These are phyloP conservation scores for Prunus dulcis DNA, from an alignment of 306 rosid genomes.

Conservation along the genomic window DNA sequence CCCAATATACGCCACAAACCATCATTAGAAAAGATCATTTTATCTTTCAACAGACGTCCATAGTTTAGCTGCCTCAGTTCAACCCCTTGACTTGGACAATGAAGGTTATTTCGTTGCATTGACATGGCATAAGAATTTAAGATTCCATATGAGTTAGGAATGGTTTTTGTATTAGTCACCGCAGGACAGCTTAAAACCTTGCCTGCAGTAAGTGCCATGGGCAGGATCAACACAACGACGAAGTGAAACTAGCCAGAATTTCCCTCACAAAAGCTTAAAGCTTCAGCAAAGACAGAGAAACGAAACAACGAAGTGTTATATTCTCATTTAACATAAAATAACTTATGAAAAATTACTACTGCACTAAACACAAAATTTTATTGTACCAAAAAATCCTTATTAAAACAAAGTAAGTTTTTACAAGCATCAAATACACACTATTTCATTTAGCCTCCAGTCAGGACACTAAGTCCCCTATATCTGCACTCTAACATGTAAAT, in stretches of 20 bases:
- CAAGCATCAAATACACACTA: not conserved
- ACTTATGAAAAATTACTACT: not conserved
- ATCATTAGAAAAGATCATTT: slow-evolving; percentile 35
- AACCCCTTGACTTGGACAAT: slow-evolving; percentile 34
- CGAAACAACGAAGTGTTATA: slow-evolving; percentile 19
- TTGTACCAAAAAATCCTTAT: slow-evolving; percentile 1
- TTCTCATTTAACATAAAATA: not conserved
- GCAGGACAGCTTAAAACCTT: slow-evolving; percentile 59
- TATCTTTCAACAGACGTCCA: slow-evolving; percentile 29
- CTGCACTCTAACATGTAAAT: not conserved
- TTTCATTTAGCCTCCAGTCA: not conserved
- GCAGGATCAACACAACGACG: slow-evolving; percentile 31
- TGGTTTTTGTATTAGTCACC: slow-evolving; percentile 39
- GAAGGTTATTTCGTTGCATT: slow-evolving; percentile 40
- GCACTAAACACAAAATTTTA: slow-evolving; percentile 4
- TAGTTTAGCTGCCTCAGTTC: slow-evolving; percentile 39
- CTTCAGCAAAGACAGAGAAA: slow-evolving; percentile 28
- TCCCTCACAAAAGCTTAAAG: slow-evolving; percentile 33
- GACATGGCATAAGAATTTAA: slow-evolving; percentile 40
- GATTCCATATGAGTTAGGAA: slow-evolving; percentile 42
- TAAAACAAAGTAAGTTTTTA: not conserved
- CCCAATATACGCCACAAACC: slow-evolving; percentile 30
- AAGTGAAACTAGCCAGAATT: slow-evolving; percentile 28
- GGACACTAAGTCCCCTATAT: not conserved
- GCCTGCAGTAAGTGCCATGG: slow-evolving; percentile 67